phyloP scores from a whole-genome alignment of 352 stramenopile species.

The Phytophthora palmivora region DNA sequence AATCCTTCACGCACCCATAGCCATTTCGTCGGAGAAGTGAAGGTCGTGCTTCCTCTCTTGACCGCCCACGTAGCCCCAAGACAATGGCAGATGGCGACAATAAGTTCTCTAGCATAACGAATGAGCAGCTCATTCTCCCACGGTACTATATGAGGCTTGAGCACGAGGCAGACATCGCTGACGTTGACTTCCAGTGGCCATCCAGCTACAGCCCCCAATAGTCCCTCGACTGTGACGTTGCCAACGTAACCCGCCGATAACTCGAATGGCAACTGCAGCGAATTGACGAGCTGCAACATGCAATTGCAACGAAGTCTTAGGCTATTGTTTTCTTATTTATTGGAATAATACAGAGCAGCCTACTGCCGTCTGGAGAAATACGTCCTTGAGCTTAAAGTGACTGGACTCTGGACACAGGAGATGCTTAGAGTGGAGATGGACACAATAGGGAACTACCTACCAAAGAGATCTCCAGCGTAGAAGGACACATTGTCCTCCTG shows the following conservation, averaged over 20 bases:
- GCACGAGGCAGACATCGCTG: constrained; percentile 68
- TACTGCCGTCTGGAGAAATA: constrained; percentile 72
- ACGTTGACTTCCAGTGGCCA: constrained; percentile 61
- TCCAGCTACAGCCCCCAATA: constrained; percentile 62
- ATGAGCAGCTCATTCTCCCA: constrained; percentile 77
- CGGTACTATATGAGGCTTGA: constrained; percentile 60
- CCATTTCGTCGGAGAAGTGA: constrained; percentile 72
- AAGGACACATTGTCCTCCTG: constrained; percentile 64
- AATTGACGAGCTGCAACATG: constrained; percentile 57
- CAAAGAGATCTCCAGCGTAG: constrained; percentile 79
- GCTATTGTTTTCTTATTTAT: neutral
- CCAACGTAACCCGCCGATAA: constrained; percentile 71
- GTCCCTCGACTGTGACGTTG: constrained; percentile 68
- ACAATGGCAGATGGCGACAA: constrained; percentile 65
- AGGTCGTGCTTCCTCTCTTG: constrained; percentile 37
- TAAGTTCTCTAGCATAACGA: constrained; percentile 72
- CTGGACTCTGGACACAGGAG: constrained; percentile 51
- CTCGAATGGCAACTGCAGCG: constrained; percentile 70
- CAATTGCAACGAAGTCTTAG: neutral
- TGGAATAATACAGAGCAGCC: constrained; percentile 1
- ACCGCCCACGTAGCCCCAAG: constrained; percentile 38
- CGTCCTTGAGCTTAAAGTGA: constrained; percentile 64
- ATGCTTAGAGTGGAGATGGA: neutral
- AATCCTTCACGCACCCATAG: constrained; percentile 40
- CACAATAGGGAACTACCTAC: too few relatives aligned